Conservation (phyloP, 176 grass and related monocot genomes). For the Raddia distichophylla region DNA sequence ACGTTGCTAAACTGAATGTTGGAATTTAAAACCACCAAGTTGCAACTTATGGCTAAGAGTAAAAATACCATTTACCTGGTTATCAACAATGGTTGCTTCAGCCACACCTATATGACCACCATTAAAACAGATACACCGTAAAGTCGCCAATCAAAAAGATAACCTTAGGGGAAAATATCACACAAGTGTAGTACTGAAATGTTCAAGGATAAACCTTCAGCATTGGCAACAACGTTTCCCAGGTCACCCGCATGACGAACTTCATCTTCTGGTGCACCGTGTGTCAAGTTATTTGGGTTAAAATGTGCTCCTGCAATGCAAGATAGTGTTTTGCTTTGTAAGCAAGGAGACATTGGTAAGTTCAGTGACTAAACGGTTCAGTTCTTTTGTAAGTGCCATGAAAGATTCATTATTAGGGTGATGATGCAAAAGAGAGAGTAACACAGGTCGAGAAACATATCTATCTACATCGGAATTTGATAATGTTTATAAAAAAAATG, state of each 20-base stretch:
- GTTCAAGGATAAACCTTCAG: slow-evolving; percentile 56
- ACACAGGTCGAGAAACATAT: background rate
- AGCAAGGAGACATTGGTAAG: background rate
- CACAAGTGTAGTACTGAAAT: slow-evolving; percentile 6
- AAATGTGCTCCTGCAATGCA: slow-evolving; percentile 81
- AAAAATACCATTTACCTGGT: slow-evolving; percentile 55
- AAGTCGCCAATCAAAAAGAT: slow-evolving; percentile 17
- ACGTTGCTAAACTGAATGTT: slow-evolving; percentile 3
- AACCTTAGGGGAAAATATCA: slow-evolving; percentile 16
- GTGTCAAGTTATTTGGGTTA: slow-evolving; percentile 72
- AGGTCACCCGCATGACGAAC: slow-evolving; percentile 87
- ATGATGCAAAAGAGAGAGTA: background rate
- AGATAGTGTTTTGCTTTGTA: slow-evolving; percentile 21
- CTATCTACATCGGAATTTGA: background rate
- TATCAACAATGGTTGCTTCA: slow-evolving; percentile 84
- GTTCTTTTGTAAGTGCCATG: background rate
- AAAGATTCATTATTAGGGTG: background rate
- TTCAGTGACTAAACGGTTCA: slow-evolving; percentile 1
- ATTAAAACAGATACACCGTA: slow-evolving; percentile 37
- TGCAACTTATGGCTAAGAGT: slow-evolving; percentile 19
- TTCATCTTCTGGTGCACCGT: slow-evolving; percentile 83
- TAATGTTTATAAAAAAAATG: slow-evolving; percentile 6
- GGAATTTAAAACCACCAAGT: background rate
- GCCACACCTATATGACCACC: slow-evolving; percentile 69
- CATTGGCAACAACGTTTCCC: slow-evolving; percentile 86